Evolutionary conservation across 768 basidiomycete genomes (phyloP).

Genomic region (Mycena sanguinolenta): DNA sequence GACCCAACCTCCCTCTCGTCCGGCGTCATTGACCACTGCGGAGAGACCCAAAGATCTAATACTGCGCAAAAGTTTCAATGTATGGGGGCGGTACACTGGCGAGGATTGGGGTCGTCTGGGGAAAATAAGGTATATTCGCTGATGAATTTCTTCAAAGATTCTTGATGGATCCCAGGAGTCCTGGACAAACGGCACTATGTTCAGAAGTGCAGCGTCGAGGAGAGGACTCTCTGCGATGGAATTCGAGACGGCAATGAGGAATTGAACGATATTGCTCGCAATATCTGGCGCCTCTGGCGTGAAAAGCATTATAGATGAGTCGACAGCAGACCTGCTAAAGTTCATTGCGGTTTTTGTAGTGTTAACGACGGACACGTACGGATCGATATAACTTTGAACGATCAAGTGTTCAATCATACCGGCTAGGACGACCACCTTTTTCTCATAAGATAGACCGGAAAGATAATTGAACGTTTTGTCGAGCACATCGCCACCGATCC

Average conservation of each 20-base stretch:
- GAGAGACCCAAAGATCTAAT: not conserved
- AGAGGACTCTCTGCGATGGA: too few relatives aligned
- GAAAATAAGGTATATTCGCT: too few relatives aligned
- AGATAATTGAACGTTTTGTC: not conserved
- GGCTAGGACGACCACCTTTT: not conserved
- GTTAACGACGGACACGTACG: not conserved
- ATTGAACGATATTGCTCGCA: not conserved
- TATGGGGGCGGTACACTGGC: not conserved
- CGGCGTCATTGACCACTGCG: not conserved
- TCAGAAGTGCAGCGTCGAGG: slow-evolving; percentile 7
- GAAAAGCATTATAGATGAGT: not conserved
- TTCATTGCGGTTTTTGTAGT: not conserved
- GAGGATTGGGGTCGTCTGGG: not conserved
- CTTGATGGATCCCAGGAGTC: not conserved
- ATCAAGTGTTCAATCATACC: not conserved
- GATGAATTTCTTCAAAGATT: too few relatives aligned
- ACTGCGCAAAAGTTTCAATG: not conserved
- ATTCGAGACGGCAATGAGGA: too few relatives aligned
- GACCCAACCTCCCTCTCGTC: not conserved
- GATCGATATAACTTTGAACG: not conserved
- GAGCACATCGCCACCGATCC: slow-evolving; percentile 2
- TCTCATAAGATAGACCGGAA: not conserved
- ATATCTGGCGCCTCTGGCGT: not conserved
- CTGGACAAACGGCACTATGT: not conserved
- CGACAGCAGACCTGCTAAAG: not conserved